These are phyloP conservation scores for Candida yuanshanica DNA, from an alignment of 805 yeast genomes.

Conservation along the genomic window DNA sequence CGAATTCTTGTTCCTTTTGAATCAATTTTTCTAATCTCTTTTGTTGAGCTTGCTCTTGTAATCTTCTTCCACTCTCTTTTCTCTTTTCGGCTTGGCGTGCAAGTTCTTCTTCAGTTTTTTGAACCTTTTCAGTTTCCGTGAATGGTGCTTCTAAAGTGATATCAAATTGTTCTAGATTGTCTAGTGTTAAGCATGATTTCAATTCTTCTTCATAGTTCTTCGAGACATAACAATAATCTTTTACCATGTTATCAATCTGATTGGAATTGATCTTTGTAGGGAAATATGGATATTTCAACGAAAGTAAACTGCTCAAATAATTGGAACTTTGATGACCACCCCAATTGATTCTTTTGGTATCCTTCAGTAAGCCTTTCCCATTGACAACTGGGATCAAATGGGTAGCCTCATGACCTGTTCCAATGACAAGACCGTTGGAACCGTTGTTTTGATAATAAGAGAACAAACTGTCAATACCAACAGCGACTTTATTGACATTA, in stretches of 20 bases:
- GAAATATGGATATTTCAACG: constrained; percentile 86
- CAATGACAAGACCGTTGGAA: constrained; percentile 66
- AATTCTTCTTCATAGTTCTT: constrained; percentile 62
- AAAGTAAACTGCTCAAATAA: constrained; percentile 56
- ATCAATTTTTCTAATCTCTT: constrained; percentile 72
- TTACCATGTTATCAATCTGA: constrained; percentile 63
- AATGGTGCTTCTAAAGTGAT: constrained; percentile 80
- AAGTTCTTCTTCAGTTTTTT: constrained; percentile 80
- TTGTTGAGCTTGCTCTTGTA: constrained; percentile 91
- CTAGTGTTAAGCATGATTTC: constrained; percentile 48
- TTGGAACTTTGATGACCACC: constrained; percentile 76
- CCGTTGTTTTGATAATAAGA: constrained; percentile 64
- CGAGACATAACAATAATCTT: constrained; percentile 77
- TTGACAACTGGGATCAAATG: constrained; percentile 74
- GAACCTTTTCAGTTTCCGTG: constrained; percentile 55
- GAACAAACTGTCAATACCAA: constrained; percentile 81
- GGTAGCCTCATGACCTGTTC: constrained; percentile 78
- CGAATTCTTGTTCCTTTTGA: constrained; percentile 76
- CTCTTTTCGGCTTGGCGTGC: constrained; percentile 71
- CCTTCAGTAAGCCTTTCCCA: constrained; percentile 60
- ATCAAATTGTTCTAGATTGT: constrained; percentile 61
- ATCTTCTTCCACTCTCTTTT: constrained; percentile 75
- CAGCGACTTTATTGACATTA: constrained; percentile 62
- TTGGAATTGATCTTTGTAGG: constrained; percentile 63
- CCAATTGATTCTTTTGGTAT: constrained; percentile 81